Evolutionary conservation across 352 stramenopile genomes (phyloP).

Genomic region (Sclerospora graminicola): DNA sequence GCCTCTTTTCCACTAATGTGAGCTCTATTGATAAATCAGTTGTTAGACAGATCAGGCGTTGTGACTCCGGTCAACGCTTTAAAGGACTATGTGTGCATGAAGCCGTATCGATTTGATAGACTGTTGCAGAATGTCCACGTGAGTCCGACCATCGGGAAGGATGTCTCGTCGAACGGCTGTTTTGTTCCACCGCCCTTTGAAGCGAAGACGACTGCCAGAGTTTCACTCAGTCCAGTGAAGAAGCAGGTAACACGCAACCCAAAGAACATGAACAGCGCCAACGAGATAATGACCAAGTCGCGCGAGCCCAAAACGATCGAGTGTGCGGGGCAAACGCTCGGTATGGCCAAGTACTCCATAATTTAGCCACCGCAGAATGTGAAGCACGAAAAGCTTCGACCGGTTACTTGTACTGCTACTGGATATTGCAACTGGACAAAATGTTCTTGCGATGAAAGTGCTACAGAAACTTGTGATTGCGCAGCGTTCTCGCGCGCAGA

Average conservation of each 20-base stretch:
- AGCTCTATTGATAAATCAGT: conserved; percentile 3
- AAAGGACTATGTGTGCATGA: conserved; percentile 41
- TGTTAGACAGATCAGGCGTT: conserved; percentile 11
- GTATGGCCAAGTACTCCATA: conserved; percentile 72
- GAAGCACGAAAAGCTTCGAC: conserved; percentile 44
- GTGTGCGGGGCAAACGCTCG: conserved; percentile 56
- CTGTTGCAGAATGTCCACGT: conserved; percentile 36
- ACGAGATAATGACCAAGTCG: too few species aligned
- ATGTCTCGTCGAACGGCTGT: conserved; percentile 13
- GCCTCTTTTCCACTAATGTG: background rate
- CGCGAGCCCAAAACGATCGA: conserved; percentile 32
- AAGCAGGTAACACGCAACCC: too few species aligned
- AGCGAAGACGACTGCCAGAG: conserved; percentile 8
- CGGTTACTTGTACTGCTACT: conserved; percentile 34
- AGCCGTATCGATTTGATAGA: conserved; percentile 36
- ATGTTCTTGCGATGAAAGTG: conserved; percentile 44
- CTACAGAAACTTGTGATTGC: conserved; percentile 32
- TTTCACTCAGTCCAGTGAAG: too few species aligned
- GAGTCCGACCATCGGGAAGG: conserved; percentile 3
- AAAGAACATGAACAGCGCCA: too few species aligned
- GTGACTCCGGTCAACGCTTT: conserved; percentile 36
- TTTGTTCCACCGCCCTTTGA: conserved; percentile 11
- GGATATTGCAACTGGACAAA: conserved; percentile 33
- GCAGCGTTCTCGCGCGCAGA: conserved; percentile 30
- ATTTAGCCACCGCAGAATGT: conserved; percentile 54